These are phyloP conservation scores for Corymbia calophylla DNA, from an alignment of 441 rosid genomes.

Conservation along the genomic window DNA sequence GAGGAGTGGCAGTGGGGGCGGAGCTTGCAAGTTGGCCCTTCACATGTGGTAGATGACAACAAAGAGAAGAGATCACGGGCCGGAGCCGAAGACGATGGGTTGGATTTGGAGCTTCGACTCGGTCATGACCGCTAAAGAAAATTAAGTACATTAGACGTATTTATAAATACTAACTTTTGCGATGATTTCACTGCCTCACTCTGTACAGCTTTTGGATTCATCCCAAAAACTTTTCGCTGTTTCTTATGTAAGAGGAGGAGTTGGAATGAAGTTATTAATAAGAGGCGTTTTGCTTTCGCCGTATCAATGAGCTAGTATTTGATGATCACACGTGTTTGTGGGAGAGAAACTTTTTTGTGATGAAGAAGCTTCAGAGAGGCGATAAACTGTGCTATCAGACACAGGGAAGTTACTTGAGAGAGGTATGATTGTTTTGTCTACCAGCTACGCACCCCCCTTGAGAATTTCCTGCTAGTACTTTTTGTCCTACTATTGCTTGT, in stretches of 20 bases:
- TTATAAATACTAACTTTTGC: background rate
- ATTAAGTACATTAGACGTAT: background rate
- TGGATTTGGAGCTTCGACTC: constrained; percentile 40
- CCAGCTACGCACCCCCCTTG: background rate
- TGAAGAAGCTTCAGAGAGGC: background rate
- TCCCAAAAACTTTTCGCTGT: background rate
- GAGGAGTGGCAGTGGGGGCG: constrained; percentile 21
- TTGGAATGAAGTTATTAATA: background rate
- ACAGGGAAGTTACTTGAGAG: background rate
- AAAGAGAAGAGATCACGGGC: constrained; percentile 1
- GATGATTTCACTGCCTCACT: background rate
- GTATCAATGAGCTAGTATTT: background rate
- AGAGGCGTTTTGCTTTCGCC: background rate
- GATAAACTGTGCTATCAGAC: background rate
- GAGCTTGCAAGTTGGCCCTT: constrained; percentile 17
- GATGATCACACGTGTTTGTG: background rate
- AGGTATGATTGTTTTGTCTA: background rate
- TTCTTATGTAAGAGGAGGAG: background rate
- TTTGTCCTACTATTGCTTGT: background rate
- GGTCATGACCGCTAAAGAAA: constrained; percentile 22
- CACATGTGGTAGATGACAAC: constrained; percentile 3
- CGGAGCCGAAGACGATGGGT: constrained; percentile 17
- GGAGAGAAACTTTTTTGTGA: background rate
- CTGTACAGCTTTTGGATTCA: background rate
- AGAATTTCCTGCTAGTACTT: background rate